phyloP scores from a whole-genome alignment of 306 rosid species.

The Quercus parvula region DNA sequence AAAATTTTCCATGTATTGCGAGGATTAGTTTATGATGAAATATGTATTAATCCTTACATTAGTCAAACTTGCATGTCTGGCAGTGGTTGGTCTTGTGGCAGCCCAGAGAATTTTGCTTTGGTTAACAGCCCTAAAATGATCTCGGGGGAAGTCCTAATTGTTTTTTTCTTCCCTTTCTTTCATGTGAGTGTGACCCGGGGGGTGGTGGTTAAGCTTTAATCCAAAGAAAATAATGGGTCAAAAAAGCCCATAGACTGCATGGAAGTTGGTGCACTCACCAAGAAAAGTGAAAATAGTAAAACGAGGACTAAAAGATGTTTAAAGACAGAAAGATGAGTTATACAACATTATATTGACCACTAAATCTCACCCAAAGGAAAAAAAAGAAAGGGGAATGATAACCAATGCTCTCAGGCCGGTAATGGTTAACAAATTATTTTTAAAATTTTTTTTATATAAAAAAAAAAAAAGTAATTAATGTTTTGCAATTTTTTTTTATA shows the following conservation, averaged over 20 bases:
- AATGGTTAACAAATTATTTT: no score
- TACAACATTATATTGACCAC: not conserved
- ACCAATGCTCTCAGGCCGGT: accelerated
- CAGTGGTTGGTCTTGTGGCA: not conserved
- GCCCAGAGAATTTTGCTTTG: not conserved
- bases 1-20: no score
- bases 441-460: no score
- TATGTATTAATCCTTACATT: no score
- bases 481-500: accelerated
- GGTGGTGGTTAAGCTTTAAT: conserved; percentile 24
- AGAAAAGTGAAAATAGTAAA: conserved; percentile 28
- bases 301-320: conserved; percentile 17
- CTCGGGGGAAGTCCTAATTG: conserved; percentile 6
- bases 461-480: no score
- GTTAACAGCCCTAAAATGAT: conserved; percentile 7
- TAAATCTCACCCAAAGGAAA: conserved; percentile 4
- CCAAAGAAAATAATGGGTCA: conserved; percentile 39
- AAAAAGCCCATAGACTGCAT: conserved; percentile 47
- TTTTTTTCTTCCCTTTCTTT: conserved; percentile 25
- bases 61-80: not conserved
- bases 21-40: no score
- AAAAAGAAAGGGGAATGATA: accelerated
- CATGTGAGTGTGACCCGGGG: conserved; percentile 37
- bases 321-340: conserved; percentile 24
- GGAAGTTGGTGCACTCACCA: conserved; percentile 56